These are phyloP conservation scores for Psidium friedrichsthalianum DNA, from an alignment of 345 rosid species.

Conservation along the genomic window DNA sequence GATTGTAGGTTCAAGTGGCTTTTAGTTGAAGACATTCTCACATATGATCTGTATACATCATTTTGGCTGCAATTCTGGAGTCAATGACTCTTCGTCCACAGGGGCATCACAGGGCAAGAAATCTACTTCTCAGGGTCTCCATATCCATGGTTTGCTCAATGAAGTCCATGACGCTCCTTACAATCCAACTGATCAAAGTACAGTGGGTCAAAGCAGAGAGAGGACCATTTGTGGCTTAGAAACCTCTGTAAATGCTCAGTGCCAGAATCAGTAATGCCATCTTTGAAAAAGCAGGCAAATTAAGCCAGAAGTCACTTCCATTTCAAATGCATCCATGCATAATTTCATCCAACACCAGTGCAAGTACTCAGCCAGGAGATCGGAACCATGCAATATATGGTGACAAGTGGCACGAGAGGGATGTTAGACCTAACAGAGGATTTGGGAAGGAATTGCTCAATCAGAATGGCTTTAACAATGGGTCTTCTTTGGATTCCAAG, in stretches of 20 bases:
- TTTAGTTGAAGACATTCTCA: background rate
- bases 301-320: constrained; percentile 46
- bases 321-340: constrained; percentile 39
- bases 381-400: constrained; percentile 45
- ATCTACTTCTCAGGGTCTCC: constrained; percentile 28
- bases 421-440: constrained; percentile 32
- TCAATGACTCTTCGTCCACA: constrained; percentile 15
- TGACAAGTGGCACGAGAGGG: constrained; percentile 33
- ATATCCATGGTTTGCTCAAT: constrained; percentile 27
- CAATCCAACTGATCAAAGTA: constrained; percentile 33
- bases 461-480: constrained; percentile 27
- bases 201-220: constrained; percentile 29
- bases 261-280: constrained; percentile 35
- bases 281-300: constrained; percentile 44
- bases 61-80: background rate
- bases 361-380: constrained; percentile 30
- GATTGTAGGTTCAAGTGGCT: background rate
- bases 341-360: constrained; percentile 41
- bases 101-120: constrained; percentile 36
- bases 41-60: background rate
- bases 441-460: constrained; percentile 31
- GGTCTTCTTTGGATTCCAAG: constrained; percentile 3
- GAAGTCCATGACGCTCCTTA: constrained; percentile 30
- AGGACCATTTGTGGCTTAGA: constrained; percentile 29
- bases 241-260: constrained; percentile 29